phyloP scores from a whole-genome alignment of 306 rosid genomes.

The Vicia villosa region DNA sequence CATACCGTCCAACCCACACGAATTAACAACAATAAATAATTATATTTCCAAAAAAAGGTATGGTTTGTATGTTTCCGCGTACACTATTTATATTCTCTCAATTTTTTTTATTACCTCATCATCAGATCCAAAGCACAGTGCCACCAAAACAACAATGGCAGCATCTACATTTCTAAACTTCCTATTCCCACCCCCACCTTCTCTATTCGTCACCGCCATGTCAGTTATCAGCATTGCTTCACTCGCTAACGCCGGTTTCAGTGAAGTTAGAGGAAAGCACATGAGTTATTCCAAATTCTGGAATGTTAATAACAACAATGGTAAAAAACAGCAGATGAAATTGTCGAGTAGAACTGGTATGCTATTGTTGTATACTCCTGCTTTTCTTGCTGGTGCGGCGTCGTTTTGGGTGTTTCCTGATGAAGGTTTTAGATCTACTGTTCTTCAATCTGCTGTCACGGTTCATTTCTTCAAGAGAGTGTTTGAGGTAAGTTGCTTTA shows the following conservation, averaged over 20 bases:
- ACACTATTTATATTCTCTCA: too few species aligned
- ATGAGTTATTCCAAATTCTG: constrained; percentile 71
- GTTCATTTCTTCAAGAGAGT: constrained; percentile 81
- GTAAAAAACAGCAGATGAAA: constrained; percentile 16
- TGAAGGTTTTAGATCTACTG: constrained; percentile 38
- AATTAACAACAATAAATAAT: too few species aligned
- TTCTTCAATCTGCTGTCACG: constrained; percentile 58
- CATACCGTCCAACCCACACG: too few species aligned
- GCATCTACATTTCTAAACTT: constrained; percentile 30
- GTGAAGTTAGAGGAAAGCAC: constrained; percentile 62
- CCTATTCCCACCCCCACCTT: constrained; percentile 57
- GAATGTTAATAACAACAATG: constrained; percentile 4
- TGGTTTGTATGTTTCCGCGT: too few species aligned
- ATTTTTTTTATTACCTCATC: too few species aligned
- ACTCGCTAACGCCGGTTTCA: constrained; percentile 38
- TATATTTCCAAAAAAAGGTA: too few species aligned
- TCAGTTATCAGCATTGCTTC: constrained; percentile 45
- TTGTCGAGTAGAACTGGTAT: constrained; percentile 60
- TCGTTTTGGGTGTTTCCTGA: constrained; percentile 51
- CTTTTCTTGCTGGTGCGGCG: constrained; percentile 54
- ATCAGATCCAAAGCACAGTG: background rate
- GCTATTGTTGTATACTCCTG: constrained; percentile 65
- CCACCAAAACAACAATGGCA: constrained; percentile 6
- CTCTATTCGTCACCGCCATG: constrained; percentile 49
- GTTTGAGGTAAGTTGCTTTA: constrained; percentile 52